Percentiles rank a stretch among this genome's conserved stretches.
Conservation (phyloP, 2,329 filamentous ascomycete genomes). For the Esteya vermicola region DNA sequence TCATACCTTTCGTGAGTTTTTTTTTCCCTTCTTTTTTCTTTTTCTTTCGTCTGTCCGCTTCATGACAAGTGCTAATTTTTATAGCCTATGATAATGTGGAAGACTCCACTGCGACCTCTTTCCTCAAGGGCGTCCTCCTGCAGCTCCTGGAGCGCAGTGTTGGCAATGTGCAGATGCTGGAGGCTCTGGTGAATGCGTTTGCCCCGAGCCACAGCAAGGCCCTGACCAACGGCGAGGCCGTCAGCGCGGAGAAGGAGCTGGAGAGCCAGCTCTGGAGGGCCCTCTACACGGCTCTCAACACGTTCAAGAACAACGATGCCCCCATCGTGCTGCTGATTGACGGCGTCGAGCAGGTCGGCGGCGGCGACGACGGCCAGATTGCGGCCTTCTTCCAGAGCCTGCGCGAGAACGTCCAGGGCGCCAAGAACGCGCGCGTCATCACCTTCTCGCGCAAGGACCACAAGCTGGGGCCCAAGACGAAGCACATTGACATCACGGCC, state of each 20-base stretch:
- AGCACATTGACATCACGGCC: conserved; percentile 18
- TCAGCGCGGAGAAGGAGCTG: conserved; percentile 3
- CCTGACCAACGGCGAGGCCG: too few relatives aligned
- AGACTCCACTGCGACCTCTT: conserved; percentile 17
- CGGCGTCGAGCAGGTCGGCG: conserved; percentile 21
- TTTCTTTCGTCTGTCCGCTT: too few relatives aligned
- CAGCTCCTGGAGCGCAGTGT: conserved; percentile 24
- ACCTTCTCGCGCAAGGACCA: conserved; percentile 21
- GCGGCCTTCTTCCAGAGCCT: conserved; percentile 18
- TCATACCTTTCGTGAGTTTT: conserved; percentile 22
- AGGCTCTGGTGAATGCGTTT: conserved; percentile 16
- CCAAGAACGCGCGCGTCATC: conserved; percentile 17
- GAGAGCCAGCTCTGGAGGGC: conserved; percentile 19
- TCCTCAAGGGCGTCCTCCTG: conserved; percentile 22
- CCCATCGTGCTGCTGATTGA: conserved; percentile 22
- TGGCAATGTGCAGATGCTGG: conserved; percentile 20
- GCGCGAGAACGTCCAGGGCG: conserved; percentile 15
- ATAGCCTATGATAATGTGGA: conserved; percentile 17
- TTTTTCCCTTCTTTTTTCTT: too few relatives aligned
- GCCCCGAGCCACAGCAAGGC: background rate
- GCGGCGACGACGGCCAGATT: conserved; percentile 9
- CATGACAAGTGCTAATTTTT: background rate
- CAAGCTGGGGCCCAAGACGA: conserved; percentile 16
- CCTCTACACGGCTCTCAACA: conserved; percentile 18
- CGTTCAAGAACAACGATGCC: conserved; percentile 14